phyloP scores from a whole-genome alignment of 768 basidiomycete genomes.

The Tylopilus plumbeoviolaceoides region DNA sequence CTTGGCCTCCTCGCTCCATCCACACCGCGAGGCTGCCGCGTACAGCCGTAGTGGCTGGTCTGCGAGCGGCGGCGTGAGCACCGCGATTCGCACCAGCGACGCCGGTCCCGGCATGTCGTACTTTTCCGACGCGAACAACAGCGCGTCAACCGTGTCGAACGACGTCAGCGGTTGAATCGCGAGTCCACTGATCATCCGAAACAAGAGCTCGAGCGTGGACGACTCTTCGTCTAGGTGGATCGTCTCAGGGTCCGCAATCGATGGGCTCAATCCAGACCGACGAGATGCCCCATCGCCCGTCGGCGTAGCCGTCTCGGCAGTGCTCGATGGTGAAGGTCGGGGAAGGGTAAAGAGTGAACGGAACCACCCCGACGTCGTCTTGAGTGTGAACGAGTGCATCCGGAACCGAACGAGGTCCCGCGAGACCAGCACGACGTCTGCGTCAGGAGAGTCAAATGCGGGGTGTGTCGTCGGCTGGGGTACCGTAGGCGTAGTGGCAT shows the following conservation, averaged over 20 bases:
- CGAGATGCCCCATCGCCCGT: neutral
- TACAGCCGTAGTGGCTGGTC: conserved; percentile 52
- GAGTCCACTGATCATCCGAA: conserved; percentile 61
- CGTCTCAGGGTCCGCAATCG: conserved; percentile 26
- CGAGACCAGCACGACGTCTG: conserved; percentile 49
- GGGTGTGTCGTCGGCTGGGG: conserved; percentile 37
- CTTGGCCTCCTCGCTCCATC: conserved; percentile 55
- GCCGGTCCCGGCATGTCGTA: conserved; percentile 67
- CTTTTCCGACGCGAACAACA: conserved; percentile 64
- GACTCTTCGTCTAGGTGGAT: conserved; percentile 58
- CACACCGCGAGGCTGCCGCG: conserved; percentile 51
- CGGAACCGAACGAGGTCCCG: conserved; percentile 52
- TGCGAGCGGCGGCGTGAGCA: conserved; percentile 48
- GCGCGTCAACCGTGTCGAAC: conserved; percentile 50
- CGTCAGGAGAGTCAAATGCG: conserved; percentile 48
- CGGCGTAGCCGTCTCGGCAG: neutral
- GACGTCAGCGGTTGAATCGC: conserved; percentile 45
- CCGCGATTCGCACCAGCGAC: conserved; percentile 56
- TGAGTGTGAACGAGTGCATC: conserved; percentile 56
- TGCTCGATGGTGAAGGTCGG: conserved; percentile 23
- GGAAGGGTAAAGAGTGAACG: conserved; percentile 59
- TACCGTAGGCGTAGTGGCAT: neutral
- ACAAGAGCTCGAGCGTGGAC: conserved; percentile 48
- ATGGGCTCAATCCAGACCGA: conserved; percentile 5
- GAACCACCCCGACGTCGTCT: conserved; percentile 56